A percentile compares a stretch with the other conserved stretches of the same genome.
phyloP scores from a whole-genome alignment of 495 filamentous ascomycete genomes.

The Echria macrotheca region DNA sequence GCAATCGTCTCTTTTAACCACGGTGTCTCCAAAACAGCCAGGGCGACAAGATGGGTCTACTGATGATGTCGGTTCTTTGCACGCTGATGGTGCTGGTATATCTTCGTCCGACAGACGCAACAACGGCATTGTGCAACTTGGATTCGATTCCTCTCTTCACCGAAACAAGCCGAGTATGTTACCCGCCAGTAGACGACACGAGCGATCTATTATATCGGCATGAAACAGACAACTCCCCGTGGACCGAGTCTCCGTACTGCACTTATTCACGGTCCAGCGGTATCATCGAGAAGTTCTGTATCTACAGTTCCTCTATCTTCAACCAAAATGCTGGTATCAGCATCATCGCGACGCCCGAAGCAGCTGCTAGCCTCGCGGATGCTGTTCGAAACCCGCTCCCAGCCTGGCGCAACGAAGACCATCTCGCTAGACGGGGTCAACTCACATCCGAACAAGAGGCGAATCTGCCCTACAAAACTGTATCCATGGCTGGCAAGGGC shows the following conservation, averaged over 20 bases:
- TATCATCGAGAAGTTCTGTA: conserved; percentile 20
- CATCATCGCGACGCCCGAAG: conserved; percentile 23
- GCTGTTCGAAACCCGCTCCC: conserved; percentile 14
- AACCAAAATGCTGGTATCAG: conserved; percentile 22
- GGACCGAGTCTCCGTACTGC: conserved; percentile 15
- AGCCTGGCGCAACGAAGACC: conserved; percentile 6
- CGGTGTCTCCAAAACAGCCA: no score
- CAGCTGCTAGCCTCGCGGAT: conserved; percentile 23
- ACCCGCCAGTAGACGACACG: no score
- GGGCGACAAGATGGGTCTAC: no score
- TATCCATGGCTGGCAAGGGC: conserved; percentile 23
- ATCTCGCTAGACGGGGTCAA: background rate
- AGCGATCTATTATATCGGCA: no score
- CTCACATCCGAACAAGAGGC: background rate
- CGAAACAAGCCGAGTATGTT: no score
- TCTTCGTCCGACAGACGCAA: no score
- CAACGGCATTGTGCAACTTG: no score
- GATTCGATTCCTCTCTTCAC: no score
- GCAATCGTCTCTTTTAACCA: no score
- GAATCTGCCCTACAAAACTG: conserved; percentile 19
- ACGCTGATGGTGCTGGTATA: no score
- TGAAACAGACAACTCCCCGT: no score
- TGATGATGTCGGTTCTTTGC: no score
- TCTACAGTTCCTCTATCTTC: conserved; percentile 28
- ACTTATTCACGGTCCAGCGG: conserved; percentile 5